phyloP scores from a whole-genome alignment of 768 basidiomycete genomes.

The Xerocomellus intermedius region DNA sequence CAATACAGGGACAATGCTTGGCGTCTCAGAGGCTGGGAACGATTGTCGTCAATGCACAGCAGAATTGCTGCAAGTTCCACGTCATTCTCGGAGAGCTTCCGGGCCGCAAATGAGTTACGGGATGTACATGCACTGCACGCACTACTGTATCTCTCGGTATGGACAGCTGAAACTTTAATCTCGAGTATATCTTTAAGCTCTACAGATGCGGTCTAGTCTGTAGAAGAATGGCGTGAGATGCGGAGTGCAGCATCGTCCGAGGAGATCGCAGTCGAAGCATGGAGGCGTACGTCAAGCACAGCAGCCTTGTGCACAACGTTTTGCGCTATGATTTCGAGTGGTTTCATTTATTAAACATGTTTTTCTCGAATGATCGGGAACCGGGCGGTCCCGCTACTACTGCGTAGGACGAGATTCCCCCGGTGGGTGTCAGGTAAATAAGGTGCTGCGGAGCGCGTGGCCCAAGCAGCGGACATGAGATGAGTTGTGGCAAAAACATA shows the following conservation, averaged over 20 bases:
- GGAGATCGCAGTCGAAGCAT: constrained; percentile 19
- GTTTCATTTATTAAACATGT: constrained; percentile 2
- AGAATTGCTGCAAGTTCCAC: neutral
- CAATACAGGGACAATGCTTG: constrained; percentile 7
- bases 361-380: constrained; percentile 8
- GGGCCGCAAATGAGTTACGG: constrained; percentile 7
- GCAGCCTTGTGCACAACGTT: neutral
- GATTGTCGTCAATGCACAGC: neutral
- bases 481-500: neutral
- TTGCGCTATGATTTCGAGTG: constrained; percentile 3
- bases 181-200: constrained; percentile 11
- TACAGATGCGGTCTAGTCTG: neutral
- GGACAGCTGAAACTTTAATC: constrained; percentile 15
- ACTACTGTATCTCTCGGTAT: constrained; percentile 6
- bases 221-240: constrained; percentile 4
- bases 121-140: constrained; percentile 11
- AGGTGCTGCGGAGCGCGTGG: constrained; percentile 15
- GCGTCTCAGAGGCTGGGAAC: constrained; percentile 1
- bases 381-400: constrained; percentile 23
- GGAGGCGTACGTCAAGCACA: constrained; percentile 20
- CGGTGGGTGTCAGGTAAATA: constrained; percentile 3
- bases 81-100: neutral
- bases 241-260: constrained; percentile 15
- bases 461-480: constrained; percentile 9
- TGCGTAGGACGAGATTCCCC: neutral